Conservation (phyloP, 2,329 filamentous ascomycete species). For the Parascedosporium putredinis region DNA sequence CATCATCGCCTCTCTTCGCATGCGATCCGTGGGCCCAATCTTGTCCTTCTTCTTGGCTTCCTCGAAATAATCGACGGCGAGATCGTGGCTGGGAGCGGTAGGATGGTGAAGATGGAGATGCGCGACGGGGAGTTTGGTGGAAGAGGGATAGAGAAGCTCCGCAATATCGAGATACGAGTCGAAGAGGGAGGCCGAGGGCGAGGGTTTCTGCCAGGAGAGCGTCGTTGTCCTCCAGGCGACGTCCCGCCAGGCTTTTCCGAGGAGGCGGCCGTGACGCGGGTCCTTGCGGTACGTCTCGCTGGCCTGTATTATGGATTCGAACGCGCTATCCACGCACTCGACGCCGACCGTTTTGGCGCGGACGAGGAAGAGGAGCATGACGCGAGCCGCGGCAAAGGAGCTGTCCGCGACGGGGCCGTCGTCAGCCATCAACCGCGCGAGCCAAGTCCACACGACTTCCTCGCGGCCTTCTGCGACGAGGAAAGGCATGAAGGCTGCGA, state of each 20-base stretch:
- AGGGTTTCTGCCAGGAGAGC: constrained; percentile 32
- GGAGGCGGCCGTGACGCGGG: constrained; percentile 24
- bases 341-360: constrained; percentile 24
- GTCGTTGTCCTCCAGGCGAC: constrained; percentile 44
- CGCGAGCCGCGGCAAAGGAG: constrained; percentile 16
- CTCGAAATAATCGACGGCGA: constrained; percentile 36
- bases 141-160: constrained; percentile 21
- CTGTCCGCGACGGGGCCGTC: constrained; percentile 13
- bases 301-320: constrained; percentile 35
- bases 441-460: constrained; percentile 41
- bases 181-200: constrained; percentile 37
- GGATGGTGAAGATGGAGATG: constrained; percentile 47
- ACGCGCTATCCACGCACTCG: constrained; percentile 33
- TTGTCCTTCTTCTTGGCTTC: constrained; percentile 10
- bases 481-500: constrained; percentile 34
- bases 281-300: constrained; percentile 29
- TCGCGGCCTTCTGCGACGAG: constrained; percentile 43
- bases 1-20: constrained; percentile 12
- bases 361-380: constrained; percentile 30
- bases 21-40: background rate
- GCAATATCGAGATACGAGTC: constrained; percentile 41
- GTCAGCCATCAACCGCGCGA: constrained; percentile 28
- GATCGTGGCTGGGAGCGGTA: constrained; percentile 33
- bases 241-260: constrained; percentile 30
- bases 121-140: constrained; percentile 34